These are phyloP conservation scores for Trichoderma polysporum DNA, from an alignment of 2,329 filamentous ascomycete species.

Conservation along the genomic window DNA sequence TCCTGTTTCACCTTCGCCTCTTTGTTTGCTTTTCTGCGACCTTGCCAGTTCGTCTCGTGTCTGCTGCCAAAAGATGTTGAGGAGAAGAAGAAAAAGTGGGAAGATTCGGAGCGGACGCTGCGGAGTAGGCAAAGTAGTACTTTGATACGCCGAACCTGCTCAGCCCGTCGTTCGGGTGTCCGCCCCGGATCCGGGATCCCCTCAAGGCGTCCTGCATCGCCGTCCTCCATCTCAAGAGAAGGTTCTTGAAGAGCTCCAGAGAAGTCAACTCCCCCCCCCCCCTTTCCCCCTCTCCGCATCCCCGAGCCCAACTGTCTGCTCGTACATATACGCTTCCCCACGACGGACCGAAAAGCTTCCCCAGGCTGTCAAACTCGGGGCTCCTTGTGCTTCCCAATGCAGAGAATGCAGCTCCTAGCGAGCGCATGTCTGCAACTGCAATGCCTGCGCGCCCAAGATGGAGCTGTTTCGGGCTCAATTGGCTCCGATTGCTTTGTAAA, in stretches of 20 bases:
- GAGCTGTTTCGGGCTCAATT: slow-evolving; percentile 9
- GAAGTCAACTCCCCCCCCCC: background rate
- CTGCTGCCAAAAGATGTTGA: background rate
- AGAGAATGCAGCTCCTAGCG: slow-evolving; percentile 16
- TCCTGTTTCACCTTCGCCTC: slow-evolving; percentile 13
- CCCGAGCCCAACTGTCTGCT: slow-evolving; percentile 4
- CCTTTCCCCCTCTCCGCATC: background rate
- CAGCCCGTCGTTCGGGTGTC: slow-evolving; percentile 15
- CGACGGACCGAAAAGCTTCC: slow-evolving; percentile 20
- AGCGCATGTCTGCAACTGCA: slow-evolving; percentile 16
- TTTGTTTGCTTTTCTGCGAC: slow-evolving; percentile 4
- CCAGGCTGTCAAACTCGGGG: slow-evolving; percentile 14
- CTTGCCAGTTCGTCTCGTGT: background rate
- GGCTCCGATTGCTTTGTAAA: background rate
- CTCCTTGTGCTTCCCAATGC: slow-evolving; percentile 5
- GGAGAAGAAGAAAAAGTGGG: background rate
- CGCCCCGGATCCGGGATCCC: slow-evolving; percentile 13
- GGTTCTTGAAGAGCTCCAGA: background rate
- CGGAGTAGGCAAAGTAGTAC: slow-evolving; percentile 9
- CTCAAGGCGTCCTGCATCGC: background rate
- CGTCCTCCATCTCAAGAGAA: slow-evolving; percentile 5
- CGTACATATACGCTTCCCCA: background rate
- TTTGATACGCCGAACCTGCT: background rate
- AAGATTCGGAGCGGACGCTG: background rate
- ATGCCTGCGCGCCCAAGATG: slow-evolving; percentile 19